Evolutionary conservation across 1,284 basidiomycete species (phyloP).

Genomic region (Mrakiaceae sp.): DNA sequence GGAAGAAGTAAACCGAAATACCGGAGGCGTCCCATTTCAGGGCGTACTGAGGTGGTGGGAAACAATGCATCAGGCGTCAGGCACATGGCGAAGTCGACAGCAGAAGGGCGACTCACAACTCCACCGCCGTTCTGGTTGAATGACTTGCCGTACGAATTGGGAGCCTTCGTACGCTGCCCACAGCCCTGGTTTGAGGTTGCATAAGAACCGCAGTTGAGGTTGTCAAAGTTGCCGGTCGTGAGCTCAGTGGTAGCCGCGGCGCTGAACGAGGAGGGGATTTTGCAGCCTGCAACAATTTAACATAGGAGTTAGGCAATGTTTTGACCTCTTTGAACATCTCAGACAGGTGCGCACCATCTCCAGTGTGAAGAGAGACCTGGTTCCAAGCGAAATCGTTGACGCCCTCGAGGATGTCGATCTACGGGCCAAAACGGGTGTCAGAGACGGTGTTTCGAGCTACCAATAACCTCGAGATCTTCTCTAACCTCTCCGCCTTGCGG

Average conservation of each 20-base stretch:
- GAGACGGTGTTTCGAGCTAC: too few species aligned
- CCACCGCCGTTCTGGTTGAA: conserved; percentile 37
- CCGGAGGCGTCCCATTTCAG: conserved; percentile 61
- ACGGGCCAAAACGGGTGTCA: too few species aligned
- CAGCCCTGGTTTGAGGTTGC: conserved; percentile 29
- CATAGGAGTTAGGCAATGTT: too few species aligned
- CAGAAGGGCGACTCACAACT: conserved; percentile 28
- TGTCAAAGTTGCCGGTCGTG: too few species aligned
- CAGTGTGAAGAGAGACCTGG: conserved; percentile 1
- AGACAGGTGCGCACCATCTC: too few species aligned
- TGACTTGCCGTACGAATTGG: conserved; percentile 30
- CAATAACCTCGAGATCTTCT: too few species aligned
- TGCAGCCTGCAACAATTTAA: conserved; percentile 34
- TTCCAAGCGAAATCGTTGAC: conserved; percentile 29
- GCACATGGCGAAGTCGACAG: not conserved
- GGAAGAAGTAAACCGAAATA: conserved; percentile 70
- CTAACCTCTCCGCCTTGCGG: conserved; percentile 38
- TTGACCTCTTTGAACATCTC: too few species aligned
- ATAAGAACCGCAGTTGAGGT: not conserved
- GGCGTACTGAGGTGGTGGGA: not conserved
- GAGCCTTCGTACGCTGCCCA: conserved; percentile 29
- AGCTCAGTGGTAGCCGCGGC: conserved; percentile 42
- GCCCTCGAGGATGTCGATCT: conserved; percentile 42
- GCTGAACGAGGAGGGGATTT: conserved; percentile 40
- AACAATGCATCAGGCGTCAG: not conserved